Conservation (phyloP, 1,284 basidiomycete species). For the Microbotryomycetes sp. region DNA sequence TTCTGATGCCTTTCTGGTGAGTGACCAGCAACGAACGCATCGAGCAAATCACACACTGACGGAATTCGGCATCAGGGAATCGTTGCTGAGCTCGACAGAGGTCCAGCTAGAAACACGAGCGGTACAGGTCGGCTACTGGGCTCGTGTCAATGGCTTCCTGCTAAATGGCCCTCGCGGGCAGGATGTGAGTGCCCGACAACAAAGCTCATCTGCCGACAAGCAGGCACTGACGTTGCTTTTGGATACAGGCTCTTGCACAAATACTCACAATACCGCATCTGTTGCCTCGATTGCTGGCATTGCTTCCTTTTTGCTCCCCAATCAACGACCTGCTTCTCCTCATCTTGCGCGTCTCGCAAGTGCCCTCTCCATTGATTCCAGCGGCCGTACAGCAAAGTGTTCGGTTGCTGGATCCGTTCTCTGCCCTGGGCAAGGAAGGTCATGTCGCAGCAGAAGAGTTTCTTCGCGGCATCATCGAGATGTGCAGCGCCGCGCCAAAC, state of each 20-base stretch:
- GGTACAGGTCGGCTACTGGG: constrained; percentile 36
- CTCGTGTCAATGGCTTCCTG: constrained; percentile 40
- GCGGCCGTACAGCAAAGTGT: constrained; percentile 58
- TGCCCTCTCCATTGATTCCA: constrained; percentile 51
- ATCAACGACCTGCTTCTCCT: constrained; percentile 88
- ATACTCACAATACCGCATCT: constrained; percentile 76
- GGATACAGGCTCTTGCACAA: constrained; percentile 77
- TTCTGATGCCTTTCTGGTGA: constrained; percentile 27
- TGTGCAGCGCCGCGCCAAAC: constrained; percentile 75
- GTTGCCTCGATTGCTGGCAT: constrained; percentile 73
- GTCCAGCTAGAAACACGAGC: constrained; percentile 33
- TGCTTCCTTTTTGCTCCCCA: constrained; percentile 64
- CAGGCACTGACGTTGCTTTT: background rate
- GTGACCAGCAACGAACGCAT: background rate
- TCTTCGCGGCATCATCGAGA: constrained; percentile 88
- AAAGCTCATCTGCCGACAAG: constrained; percentile 34
- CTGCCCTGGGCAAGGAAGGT: constrained; percentile 64
- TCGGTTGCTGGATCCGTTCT: constrained; percentile 73
- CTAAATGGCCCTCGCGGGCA: constrained; percentile 34
- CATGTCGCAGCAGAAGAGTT: constrained; percentile 87
- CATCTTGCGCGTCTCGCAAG: constrained; percentile 86
- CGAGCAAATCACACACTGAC: background rate
- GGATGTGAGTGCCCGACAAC: constrained; percentile 38
- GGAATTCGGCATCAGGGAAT: constrained; percentile 95
- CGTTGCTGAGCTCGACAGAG: constrained; percentile 67